Evolutionary conservation across 2,329 filamentous ascomycete genomes (phyloP), one percentile per base, ranked within the genome.

Genomic region (Penicillium sp.): DNA sequence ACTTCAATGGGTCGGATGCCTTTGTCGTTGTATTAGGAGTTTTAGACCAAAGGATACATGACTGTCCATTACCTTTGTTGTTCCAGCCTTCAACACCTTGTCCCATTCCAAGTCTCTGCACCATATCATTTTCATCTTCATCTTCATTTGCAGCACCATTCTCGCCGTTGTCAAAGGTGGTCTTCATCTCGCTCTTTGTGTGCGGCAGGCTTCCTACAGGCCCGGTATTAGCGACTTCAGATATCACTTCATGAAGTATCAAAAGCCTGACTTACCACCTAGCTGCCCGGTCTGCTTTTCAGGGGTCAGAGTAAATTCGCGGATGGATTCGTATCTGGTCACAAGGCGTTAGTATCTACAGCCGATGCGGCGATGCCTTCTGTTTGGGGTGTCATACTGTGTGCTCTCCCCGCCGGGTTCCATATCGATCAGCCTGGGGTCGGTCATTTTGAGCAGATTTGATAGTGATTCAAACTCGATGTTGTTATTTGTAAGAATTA

Each of bases 381-480:
- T 24, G 19, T 36, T 27, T 4, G 4, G 13, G n/a, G n/a, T 52
- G 18, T 53, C 76, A 55, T 78, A 85, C 81, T 85, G 85, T 4
- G 81, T 83, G 58, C 79, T 79, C 72, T 88, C 84, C 64, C 86
- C 86, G 68, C 86, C 86, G 18, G 79, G 78, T 58, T 82, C 81
- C 33, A 83, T 87, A 65, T 85, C 80, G 80, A 88, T 83, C 43
- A 87, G 75, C 62, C 5, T 7, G 18, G 77, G 73, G 60, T 72
- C 66, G 9, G 82, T 80, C 83, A 85, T 85, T 10, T 19, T 64
- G 47, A 31, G 5, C 13, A 16, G 24, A 31, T 13, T 33, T 39
- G 9, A 11, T 49, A 7, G 5, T 6, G 2, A 13, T 11, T 19
- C 3, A 19, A 14, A 18, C n/a, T 33, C 10, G 10, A 11, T n/a